Percentiles rank a stretch among this genome's conserved stretches.
Conservation (phyloP, 805 yeast species). For the Ogataea pilisensis region DNA sequence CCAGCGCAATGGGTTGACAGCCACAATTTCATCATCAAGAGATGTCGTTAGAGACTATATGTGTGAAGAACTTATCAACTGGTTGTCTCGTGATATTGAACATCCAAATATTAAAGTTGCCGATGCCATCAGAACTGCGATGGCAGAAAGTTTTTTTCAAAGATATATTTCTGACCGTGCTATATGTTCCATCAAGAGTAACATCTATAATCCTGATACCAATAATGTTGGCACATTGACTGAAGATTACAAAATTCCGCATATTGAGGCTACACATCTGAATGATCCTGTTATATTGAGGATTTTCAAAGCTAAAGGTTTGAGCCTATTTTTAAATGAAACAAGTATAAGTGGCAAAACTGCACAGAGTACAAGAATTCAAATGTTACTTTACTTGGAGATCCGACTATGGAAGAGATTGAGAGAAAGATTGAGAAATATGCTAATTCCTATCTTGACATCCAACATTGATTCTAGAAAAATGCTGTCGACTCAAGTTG, state of each 20-base stretch:
- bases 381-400: conserved; percentile 54
- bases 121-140: conserved; percentile 33
- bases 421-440: conserved; percentile 44
- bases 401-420: conserved; percentile 50
- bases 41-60: conserved; percentile 49
- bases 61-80: conserved; percentile 41
- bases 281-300: conserved; percentile 28
- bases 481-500: conserved; percentile 47
- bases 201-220: conserved; percentile 14
- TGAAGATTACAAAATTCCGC: conserved; percentile 33
- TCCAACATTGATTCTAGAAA: conserved; percentile 45
- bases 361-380: conserved; percentile 43
- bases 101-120: conserved; percentile 38
- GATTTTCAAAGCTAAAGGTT: conserved; percentile 10
- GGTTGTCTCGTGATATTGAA: conserved; percentile 43
- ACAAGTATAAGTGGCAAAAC: conserved; percentile 1
- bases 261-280: conserved; percentile 28
- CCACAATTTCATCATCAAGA: conserved; percentile 47
- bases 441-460: conserved; percentile 53
- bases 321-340: conserved; percentile 5
- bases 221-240: conserved; percentile 32
- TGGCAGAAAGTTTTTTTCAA: conserved; percentile 43
- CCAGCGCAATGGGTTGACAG: conserved; percentile 44
- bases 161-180: conserved; percentile 31
- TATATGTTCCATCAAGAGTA: conserved; percentile 20